These are phyloP conservation scores for Ustilago bromivora DNA, from an alignment of 1,284 basidiomycete genomes.

Conservation along the genomic window DNA sequence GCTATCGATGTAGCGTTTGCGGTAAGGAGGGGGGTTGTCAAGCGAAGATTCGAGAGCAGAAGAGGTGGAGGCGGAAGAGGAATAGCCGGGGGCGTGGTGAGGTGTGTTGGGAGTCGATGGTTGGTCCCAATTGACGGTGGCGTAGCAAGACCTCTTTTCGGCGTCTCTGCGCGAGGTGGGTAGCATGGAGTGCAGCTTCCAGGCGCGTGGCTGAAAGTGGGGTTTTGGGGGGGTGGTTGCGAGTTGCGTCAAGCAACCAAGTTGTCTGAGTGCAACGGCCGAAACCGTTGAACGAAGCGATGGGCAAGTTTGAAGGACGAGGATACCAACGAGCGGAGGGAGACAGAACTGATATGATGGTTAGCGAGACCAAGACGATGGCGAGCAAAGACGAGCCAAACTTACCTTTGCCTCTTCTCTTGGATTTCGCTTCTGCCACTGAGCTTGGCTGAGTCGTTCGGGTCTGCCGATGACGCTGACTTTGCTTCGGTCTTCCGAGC, in stretches of 20 bases:
- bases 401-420: not conserved
- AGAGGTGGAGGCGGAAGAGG: slow-evolving; percentile 21
- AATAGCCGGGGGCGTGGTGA: slow-evolving; percentile 18
- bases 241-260: not conserved
- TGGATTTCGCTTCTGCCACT: not conserved
- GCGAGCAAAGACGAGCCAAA: not conserved
- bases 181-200: slow-evolving; percentile 37
- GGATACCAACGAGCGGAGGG: not conserved
- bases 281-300: not conserved
- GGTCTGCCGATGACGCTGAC: not conserved
- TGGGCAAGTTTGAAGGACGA: not conserved
- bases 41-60: slow-evolving; percentile 21
- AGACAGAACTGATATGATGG: slow-evolving; percentile 2
- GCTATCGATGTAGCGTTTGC: slow-evolving; percentile 49
- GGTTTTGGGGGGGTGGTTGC: not conserved
- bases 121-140: slow-evolving; percentile 29
- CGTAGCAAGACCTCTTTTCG: slow-evolving; percentile 40
- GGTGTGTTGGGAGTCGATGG: slow-evolving; percentile 15
- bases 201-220: slow-evolving; percentile 8
- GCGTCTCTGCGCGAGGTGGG: slow-evolving; percentile 43
- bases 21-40: slow-evolving; percentile 36
- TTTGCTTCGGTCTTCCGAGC: slow-evolving; percentile 7
- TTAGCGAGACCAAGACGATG: not conserved
- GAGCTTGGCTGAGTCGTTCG: not conserved
- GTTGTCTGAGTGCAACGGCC: not conserved